Evolutionary conservation across 163 green algal genomes (phyloP).

Genomic region (Scenedesmus sp.): DNA sequence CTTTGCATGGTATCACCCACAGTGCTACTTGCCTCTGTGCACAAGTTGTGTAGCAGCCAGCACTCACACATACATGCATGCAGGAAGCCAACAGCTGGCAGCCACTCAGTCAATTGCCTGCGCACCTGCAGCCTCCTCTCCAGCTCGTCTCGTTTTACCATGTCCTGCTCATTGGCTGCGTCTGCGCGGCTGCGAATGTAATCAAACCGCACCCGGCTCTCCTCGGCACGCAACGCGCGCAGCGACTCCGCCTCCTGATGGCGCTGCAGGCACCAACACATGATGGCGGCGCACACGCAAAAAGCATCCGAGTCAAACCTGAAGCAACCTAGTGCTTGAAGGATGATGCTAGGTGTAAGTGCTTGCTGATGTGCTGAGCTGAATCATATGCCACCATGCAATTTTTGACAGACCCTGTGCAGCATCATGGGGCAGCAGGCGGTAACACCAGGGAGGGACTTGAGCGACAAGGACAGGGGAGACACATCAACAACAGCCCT

Average conservation of each 20-base stretch:
- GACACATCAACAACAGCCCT: background rate
- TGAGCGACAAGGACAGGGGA: background rate
- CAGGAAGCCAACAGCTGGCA: background rate
- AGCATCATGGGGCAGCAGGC: no score
- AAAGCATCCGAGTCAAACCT: background rate
- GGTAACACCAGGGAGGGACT: background rate
- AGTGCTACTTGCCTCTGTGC: background rate
- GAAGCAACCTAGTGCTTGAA: background rate
- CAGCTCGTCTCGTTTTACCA: constrained; percentile 50
- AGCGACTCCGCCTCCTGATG: constrained; percentile 53
- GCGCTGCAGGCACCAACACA: constrained; percentile 25
- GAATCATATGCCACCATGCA: background rate
- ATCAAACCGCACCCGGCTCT: constrained; percentile 56
- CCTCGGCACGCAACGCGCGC: constrained; percentile 56
- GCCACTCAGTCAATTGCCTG: background rate
- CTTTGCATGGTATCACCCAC: background rate
- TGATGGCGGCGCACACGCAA: background rate
- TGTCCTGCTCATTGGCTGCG: constrained; percentile 44
- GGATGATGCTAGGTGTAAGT: background rate
- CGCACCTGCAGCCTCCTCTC: constrained; percentile 44
- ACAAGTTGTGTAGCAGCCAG: background rate
- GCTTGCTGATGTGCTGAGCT: background rate
- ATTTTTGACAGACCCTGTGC: background rate
- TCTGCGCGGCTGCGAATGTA: constrained; percentile 56
- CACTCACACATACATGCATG: background rate